Evolutionary conservation across 108 stramenopile species (phyloP).

Genomic region (Cyclostephanos tholiformis): DNA sequence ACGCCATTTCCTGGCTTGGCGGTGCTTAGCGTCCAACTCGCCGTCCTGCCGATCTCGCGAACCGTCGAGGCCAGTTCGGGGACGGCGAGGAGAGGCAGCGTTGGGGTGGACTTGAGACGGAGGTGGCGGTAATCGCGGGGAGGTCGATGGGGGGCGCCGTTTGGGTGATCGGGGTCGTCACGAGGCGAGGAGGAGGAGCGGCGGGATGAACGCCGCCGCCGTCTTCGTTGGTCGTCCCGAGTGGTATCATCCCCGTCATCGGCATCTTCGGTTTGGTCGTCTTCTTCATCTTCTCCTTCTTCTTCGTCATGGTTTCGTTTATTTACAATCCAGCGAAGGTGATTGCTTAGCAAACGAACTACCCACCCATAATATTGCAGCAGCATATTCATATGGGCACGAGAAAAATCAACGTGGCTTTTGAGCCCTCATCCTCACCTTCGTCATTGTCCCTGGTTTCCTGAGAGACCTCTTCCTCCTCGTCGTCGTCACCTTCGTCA

Average conservation of each 20-base stretch:
- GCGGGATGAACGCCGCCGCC: not conserved
- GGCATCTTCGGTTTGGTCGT: constrained; percentile 16
- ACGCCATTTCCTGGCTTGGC: constrained; percentile 99
- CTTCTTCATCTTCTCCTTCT: constrained; percentile 1
- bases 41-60: constrained; percentile 84
- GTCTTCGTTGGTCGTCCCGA: not conserved
- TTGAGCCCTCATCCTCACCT: not conserved
- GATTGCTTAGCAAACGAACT: not conserved
- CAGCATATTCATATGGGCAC: not conserved
- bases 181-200: not conserved
- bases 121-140: constrained; percentile 43
- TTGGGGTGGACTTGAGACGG: constrained; percentile 58
- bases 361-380: not conserved
- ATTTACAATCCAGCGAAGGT: not conserved
- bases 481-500: constrained; percentile 4
- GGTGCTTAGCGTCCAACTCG: constrained; percentile 89
- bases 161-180: constrained; percentile 1
- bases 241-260: constrained; percentile 10
- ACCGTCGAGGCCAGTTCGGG: constrained; percentile 37
- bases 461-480: constrained; percentile 14
- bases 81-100: constrained; percentile 60
- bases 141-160: not conserved
- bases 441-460: constrained; percentile 4
- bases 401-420: not conserved
- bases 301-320: not conserved